A percentile compares a stretch with the other conserved stretches of the same genome.
phyloP scores from a whole-genome alignment of 2,329 filamentous ascomycete species.

The Camillea tinctor region DNA sequence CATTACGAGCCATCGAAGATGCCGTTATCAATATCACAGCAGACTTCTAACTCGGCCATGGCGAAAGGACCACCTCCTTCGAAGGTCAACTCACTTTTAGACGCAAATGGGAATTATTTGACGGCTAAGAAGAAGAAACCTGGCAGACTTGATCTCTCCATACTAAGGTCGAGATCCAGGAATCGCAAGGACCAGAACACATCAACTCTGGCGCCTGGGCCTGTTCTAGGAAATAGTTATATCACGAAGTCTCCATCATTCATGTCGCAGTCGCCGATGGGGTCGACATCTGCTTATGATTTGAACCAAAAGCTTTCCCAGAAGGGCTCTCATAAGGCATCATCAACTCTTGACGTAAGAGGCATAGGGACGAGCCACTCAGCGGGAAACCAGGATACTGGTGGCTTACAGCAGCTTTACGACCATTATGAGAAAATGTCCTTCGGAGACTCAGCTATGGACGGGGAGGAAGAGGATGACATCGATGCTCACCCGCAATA shows the following conservation, averaged over 20 bases:
- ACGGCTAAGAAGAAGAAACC: conserved; percentile 47
- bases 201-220: conserved; percentile 19
- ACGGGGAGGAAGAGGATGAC: conserved; percentile 18
- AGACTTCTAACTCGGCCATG: conserved; percentile 59
- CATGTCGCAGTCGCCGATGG: conserved; percentile 32
- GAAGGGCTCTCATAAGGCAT: conserved; percentile 10
- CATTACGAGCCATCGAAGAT: conserved; percentile 58
- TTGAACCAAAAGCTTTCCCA: conserved; percentile 10
- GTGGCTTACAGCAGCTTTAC: conserved; percentile 51
- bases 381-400: conserved; percentile 32
- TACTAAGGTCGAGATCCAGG: conserved; percentile 35
- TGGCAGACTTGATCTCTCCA: conserved; percentile 48
- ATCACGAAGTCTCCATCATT: conserved; percentile 43
- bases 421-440: conserved; percentile 59
- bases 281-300: conserved; percentile 6
- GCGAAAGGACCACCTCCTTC: conserved; percentile 53
- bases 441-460: conserved; percentile 37
- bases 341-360: conserved; percentile 22
- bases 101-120: conserved; percentile 40
- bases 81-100: conserved; percentile 47
- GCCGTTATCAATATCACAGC: conserved; percentile 56
- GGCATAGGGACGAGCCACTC: conserved; percentile 22
- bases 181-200: conserved; percentile 34
- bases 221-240: conserved; percentile 38
- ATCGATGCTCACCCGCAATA: conserved; percentile 6